These are phyloP conservation scores for Fusarium humuli DNA, from an alignment of 2,329 filamentous ascomycete species.

Conservation along the genomic window DNA sequence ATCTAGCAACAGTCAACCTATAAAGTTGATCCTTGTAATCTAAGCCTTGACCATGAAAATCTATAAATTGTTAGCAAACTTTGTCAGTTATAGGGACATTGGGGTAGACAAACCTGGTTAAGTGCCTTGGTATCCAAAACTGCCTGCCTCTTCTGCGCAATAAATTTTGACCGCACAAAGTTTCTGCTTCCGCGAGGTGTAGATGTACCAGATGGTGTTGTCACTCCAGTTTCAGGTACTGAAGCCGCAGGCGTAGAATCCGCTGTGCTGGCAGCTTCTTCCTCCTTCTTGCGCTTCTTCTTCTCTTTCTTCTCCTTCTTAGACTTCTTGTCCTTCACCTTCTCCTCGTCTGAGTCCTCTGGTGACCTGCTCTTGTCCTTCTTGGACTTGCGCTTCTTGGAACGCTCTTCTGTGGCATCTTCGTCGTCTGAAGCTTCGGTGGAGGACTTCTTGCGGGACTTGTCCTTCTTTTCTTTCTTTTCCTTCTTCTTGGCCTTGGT, in stretches of 20 bases:
- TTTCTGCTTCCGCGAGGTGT: slow-evolving; percentile 70
- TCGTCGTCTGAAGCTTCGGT: slow-evolving; percentile 40
- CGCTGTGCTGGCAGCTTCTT: slow-evolving; percentile 42
- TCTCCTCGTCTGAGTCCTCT: slow-evolving; percentile 46
- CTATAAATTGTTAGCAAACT: slow-evolving; percentile 51
- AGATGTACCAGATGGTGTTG: slow-evolving; percentile 57
- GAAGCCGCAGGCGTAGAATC: slow-evolving; percentile 46
- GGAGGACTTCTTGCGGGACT: slow-evolving; percentile 45
- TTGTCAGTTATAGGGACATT: slow-evolving; percentile 55
- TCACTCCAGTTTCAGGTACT: slow-evolving; percentile 53
- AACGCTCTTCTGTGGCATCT: slow-evolving; percentile 45
- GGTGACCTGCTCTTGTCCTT: slow-evolving; percentile 46
- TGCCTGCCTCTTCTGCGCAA: slow-evolving; percentile 88
- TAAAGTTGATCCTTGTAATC: neutral
- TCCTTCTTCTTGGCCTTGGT: slow-evolving; percentile 48
- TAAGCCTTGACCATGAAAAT: slow-evolving; percentile 76
- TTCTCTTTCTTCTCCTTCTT: slow-evolving; percentile 59
- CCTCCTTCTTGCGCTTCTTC: slow-evolving; percentile 63
- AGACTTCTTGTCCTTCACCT: slow-evolving; percentile 51
- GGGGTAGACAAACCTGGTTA: slow-evolving; percentile 75
- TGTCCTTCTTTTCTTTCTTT: slow-evolving; percentile 58
- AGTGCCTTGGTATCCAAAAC: slow-evolving; percentile 83
- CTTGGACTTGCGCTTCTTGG: slow-evolving; percentile 52
- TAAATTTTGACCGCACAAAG: slow-evolving; percentile 82
- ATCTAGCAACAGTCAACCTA: neutral